Conservation (phyloP, 2,329 filamentous ascomycete genomes). For the Exophiala bonariae region DNA sequence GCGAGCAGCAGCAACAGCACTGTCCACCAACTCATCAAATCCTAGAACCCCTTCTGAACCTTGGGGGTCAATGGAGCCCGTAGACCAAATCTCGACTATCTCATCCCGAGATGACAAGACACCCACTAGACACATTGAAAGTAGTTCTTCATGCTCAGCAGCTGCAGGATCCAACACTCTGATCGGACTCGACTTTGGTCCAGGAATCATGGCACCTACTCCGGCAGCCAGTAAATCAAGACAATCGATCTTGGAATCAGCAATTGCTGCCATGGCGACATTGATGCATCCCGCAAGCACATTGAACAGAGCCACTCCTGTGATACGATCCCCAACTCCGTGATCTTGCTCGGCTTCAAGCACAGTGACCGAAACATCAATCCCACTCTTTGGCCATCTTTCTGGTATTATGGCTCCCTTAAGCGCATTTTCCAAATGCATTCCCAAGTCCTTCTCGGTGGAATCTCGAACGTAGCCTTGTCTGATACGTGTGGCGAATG, state of each 20-base stretch:
- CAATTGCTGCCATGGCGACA: slow-evolving; percentile 86
- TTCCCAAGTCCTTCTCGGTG: slow-evolving; percentile 82
- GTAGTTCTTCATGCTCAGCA: slow-evolving; percentile 72
- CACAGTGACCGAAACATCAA: slow-evolving; percentile 92
- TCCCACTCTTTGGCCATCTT: slow-evolving; percentile 95
- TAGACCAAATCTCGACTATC: slow-evolving; percentile 92
- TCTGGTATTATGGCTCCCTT: slow-evolving; percentile 89
- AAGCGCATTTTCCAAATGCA: slow-evolving; percentile 87
- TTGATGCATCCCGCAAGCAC: slow-evolving; percentile 90
- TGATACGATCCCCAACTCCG: slow-evolving; percentile 50
- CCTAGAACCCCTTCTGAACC: slow-evolving; percentile 30
- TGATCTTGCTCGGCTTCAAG: slow-evolving; percentile 82
- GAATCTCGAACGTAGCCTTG: slow-evolving; percentile 84
- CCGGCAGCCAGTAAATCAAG: slow-evolving; percentile 88
- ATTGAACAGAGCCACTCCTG: slow-evolving; percentile 86
- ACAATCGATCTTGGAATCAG: slow-evolving; percentile 93
- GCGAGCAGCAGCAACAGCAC: slow-evolving; percentile 62
- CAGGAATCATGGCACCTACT: slow-evolving; percentile 73
- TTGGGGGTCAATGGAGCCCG: slow-evolving; percentile 54
- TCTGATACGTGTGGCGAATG: slow-evolving; percentile 81
- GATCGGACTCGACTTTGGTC: slow-evolving; percentile 47
- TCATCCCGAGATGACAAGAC: slow-evolving; percentile 87
- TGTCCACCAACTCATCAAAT: slow-evolving; percentile 54
- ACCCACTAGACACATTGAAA: slow-evolving; percentile 84
- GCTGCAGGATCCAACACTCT: slow-evolving; percentile 71